These are phyloP conservation scores for Penicillium verrucosum DNA, from an alignment of 2,329 filamentous ascomycete genomes.

Conservation along the genomic window DNA sequence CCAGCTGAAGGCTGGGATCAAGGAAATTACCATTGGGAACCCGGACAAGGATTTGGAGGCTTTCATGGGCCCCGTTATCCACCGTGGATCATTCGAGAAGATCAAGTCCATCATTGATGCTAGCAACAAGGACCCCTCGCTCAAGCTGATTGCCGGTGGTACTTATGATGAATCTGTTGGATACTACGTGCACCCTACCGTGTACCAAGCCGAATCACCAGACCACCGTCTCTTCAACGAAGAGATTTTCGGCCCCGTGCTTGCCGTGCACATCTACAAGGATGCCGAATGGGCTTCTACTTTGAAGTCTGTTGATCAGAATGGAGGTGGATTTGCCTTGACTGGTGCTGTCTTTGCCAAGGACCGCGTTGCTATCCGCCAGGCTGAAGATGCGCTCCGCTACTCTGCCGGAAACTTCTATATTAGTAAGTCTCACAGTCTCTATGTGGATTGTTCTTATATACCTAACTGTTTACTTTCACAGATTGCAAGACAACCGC, in stretches of 20 bases:
- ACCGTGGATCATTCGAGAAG: conserved; percentile 73
- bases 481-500: conserved; percentile 54
- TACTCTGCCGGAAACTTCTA: conserved; percentile 44
- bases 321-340: conserved; percentile 35
- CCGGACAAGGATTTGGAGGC: conserved; percentile 47
- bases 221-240: conserved; percentile 67
- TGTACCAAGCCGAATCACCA: conserved; percentile 70
- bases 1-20: conserved; percentile 61
- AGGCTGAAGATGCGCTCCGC: conserved; percentile 38
- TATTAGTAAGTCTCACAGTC: conserved; percentile 31
- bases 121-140: conserved; percentile 67
- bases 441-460: background rate
- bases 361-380: conserved; percentile 35
- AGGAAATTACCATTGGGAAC: conserved; percentile 64
- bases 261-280: conserved; percentile 72
- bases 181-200: conserved; percentile 76
- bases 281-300: conserved; percentile 61
- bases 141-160: conserved; percentile 70
- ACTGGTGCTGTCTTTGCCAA: conserved; percentile 41
- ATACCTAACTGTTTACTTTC: background rate
- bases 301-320: conserved; percentile 45
- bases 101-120: conserved; percentile 70
- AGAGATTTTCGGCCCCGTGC: conserved; percentile 77
- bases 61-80: conserved; percentile 82
- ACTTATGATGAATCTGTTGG: conserved; percentile 71